Evolutionary conservation across 1,284 basidiomycete genomes (phyloP), one percentile per base, ranked within the genome.

Genomic region (Cryptococcus sp.): DNA sequence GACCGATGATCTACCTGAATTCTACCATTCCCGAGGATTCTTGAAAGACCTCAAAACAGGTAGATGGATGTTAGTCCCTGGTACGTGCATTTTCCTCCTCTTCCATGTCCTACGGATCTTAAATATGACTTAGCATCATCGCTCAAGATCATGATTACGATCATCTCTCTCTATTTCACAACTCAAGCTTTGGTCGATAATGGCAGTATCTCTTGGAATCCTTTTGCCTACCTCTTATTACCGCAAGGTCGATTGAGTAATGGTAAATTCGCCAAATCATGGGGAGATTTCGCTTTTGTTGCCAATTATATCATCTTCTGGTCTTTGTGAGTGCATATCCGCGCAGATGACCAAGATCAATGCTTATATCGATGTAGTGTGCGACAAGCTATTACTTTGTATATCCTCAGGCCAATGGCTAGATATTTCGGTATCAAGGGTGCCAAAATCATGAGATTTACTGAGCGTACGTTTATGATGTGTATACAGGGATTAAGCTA

Each of bases 301-400:
- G 81, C 82, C 3, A 97, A 92, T 76, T 83, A 96, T 74, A 82
- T 98, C 73, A 80, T 98, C 45, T 87, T 97, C 64, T 98, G 89
- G 79, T 95, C 91, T 1, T 90, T 93, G 74, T 76, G 46, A 60
- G 72, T 66, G 8, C 13, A n/a, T 4, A 4, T 7, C 5, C 33
- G 15, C 33, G 31, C 52, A 2, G 4, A 35, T 35, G 41, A 14
- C 4, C 31, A 41, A 15, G 23, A 36, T 13, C 33, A n/a, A 42
- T 31, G 5, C 14, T 45, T 32, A 31, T 14, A 33, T 52, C 46
- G 36, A 46, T 23, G 7, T 53, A 76, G 74, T 72, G 71, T 96
- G 35, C 86, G 96, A 37, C 93, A 98, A 76, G 74, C 82, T 36
- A 76, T 92, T 65, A 85, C 87, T 7, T 63, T 89, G 65, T 84